Base-by-base conservation (phyloP, 2,329 filamentous ascomycete genomes). In the Sporothrix dimorphospora region DNA sequence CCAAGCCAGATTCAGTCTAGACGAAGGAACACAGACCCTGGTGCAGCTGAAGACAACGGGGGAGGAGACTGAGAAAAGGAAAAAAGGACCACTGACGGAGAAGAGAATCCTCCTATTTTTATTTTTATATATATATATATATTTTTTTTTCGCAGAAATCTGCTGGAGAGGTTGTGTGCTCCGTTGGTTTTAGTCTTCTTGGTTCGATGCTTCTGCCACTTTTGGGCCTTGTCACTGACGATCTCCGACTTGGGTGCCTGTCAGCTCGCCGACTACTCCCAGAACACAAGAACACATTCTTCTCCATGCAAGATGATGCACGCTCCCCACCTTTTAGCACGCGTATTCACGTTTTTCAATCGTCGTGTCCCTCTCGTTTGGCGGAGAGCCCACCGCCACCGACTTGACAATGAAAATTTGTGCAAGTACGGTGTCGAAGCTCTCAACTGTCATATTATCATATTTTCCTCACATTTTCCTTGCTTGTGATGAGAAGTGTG, bases 251-350 rank as follows among this genome's bases (percentile, higher is more conserved):
- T 19, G 21, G 59, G 59, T 45, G 59, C 38, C n/a, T 65, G 38
- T 65, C 59, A 65, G 59, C 38, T 65, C 59, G 59, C 38, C 59
- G 59, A 65, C 59, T 14, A n/a, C 59, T 42, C 38, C 38, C n/a
- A 65, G 38, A 40, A 27, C 38, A 24, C 59, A 27, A 24, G 24
- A 11, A 5, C n/a, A 19, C 11, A 12, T 19, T 40, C 45, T 4
- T 65, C 12, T 63, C n/a, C 65, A 67, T 67, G 65, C 45, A 24
- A 49, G 65, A 53, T 51, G 65, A 67, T 67, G 65, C 65, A 67
- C 65, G 65, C 27, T 49, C 65, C 65, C 42, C n/a, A n/a, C 19
- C 14, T 51, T 67, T 51, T 38, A 45, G 45, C 11, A 53, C 65
- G 16, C 42, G 45, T 8, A 16, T 65, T 45, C 38, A 27, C 38